phyloP scores from a whole-genome alignment of 345 rosid species.

The Dovyalis caffra region DNA sequence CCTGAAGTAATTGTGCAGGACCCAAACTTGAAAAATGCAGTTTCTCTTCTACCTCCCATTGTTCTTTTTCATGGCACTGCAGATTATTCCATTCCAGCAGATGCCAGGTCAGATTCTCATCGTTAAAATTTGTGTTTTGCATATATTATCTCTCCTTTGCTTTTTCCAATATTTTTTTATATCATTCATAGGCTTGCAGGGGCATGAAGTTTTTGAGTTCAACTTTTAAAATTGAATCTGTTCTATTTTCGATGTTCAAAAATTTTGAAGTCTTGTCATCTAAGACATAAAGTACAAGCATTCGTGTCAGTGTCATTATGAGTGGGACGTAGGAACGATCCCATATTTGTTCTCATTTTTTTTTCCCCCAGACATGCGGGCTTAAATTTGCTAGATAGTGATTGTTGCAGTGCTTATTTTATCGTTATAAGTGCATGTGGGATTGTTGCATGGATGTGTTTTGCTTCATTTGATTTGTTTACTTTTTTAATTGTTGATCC shows the following conservation, averaged over 20 bases:
- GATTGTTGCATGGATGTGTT: too few species aligned
- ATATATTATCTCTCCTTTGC: too few species aligned
- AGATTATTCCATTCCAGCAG: conserved; percentile 90
- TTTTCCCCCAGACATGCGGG: too few species aligned
- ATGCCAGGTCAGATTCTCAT: conserved; percentile 66
- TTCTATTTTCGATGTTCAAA: not conserved
- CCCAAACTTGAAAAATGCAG: conserved; percentile 47
- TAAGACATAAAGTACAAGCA: not conserved
- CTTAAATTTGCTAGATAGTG: too few species aligned
- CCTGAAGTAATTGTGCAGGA: conserved; percentile 80
- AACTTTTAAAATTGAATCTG: not conserved
- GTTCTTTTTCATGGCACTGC: conserved; percentile 88
- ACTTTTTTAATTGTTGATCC: too few species aligned
- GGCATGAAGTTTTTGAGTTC: too few species aligned
- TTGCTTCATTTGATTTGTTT: too few species aligned
- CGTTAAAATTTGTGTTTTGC: not conserved
- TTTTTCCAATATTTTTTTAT: too few species aligned
- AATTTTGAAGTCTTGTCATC: not conserved
- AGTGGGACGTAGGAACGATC: not conserved
- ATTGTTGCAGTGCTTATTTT: too few species aligned
- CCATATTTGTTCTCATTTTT: not conserved
- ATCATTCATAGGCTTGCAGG: not conserved
- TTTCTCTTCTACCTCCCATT: conserved; percentile 73
- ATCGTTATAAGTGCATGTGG: too few species aligned
- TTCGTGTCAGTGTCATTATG: not conserved